Percentiles rank a stretch among this genome's conserved stretches.
These are phyloP conservation scores for Leucocoprinus leucothites DNA, from an alignment of 768 basidiomycete species.

Conservation along the genomic window DNA sequence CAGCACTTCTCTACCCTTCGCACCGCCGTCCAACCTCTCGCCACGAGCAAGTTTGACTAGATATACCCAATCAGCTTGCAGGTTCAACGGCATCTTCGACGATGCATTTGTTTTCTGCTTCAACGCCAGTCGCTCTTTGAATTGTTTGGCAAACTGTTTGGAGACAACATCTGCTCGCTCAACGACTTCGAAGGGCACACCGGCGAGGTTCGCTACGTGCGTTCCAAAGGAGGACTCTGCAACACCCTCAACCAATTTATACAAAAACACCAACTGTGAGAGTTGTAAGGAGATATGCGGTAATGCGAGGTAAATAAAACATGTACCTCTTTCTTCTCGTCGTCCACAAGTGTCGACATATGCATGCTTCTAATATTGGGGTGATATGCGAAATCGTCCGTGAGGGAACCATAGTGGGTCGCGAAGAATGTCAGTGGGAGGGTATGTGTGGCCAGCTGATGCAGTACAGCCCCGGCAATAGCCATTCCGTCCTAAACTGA, in stretches of 20 bases:
- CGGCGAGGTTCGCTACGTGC: constrained; percentile 93
- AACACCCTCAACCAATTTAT: constrained; percentile 88
- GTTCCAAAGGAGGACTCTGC: constrained; percentile 89
- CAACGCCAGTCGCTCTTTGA: constrained; percentile 74
- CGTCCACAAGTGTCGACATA: constrained; percentile 93
- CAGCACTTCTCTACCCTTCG: constrained; percentile 51
- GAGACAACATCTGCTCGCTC: constrained; percentile 87
- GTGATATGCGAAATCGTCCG: constrained; percentile 90
- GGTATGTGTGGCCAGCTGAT: constrained; percentile 91
- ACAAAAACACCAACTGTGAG: constrained; percentile 82
- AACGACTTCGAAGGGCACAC: constrained; percentile 83
- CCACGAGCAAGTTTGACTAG: constrained; percentile 63
- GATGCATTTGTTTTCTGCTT: constrained; percentile 53
- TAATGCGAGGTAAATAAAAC: neutral
- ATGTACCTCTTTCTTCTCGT: constrained; percentile 80
- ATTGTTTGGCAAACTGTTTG: constrained; percentile 81
- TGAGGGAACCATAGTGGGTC: constrained; percentile 94
- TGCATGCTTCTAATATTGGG: constrained; percentile 93
- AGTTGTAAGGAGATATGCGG: constrained; percentile 7
- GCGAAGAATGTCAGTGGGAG: constrained; percentile 94
- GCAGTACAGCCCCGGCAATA: constrained; percentile 92
- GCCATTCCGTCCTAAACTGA: constrained; percentile 88
- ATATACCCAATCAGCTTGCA: constrained; percentile 90
- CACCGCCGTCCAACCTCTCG: constrained; percentile 48
- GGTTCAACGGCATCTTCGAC: constrained; percentile 67